Base-by-base conservation (phyloP, 352 stramenopile genomes). In the Aphanomyces astaci region DNA sequence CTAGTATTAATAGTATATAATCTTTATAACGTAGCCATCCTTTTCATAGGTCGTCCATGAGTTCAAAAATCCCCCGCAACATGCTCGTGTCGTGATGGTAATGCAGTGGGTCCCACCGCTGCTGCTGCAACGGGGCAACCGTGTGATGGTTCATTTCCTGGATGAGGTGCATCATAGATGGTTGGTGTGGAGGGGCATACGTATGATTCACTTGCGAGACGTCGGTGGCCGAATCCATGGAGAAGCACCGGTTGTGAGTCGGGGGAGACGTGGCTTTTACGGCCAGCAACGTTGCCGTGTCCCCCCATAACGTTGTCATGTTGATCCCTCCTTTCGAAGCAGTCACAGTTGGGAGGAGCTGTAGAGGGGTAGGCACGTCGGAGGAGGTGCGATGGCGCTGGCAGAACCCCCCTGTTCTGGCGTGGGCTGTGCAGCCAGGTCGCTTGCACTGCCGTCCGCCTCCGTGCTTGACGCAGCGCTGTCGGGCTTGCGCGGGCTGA, bases 401-500 rank as follows among this genome's bases (percentile, higher is more conserved):
- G 70, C 84, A 92, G 7, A 90, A 73, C 4, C 84, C 84, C 72
- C 90, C 89, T 32, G 81, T 76, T 28, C 84, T 79, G 36, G 84
- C 84, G 67, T 92, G 89, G 73, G 89, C 89, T 70, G 88, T 80
- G 51, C 84, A 92, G 24, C 76, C 76, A 51, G 54, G 40, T 69
- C 87, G 86, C 43, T 79, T 85, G 73, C 84, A 92, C 59, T 88
- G 84, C 73, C 89, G 89, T 51, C 83, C 83, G 25, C 83, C 83
- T 17, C 83, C 83, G 69, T 91, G 83, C 71, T 88, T 88, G 56
- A 91, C 89, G 52, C 83, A 91, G 63, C 81, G 63, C 89, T 91
- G 68, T 80, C 83, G 53, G 31, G 53, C 53, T 11, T 62, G 53
- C 22, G 53, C 53, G 17, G 24, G 53, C n/a, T 36, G 53, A 1